phyloP scores from a whole-genome alignment of 495 filamentous ascomycete genomes.

The Aspergillus carlsbadensis region DNA sequence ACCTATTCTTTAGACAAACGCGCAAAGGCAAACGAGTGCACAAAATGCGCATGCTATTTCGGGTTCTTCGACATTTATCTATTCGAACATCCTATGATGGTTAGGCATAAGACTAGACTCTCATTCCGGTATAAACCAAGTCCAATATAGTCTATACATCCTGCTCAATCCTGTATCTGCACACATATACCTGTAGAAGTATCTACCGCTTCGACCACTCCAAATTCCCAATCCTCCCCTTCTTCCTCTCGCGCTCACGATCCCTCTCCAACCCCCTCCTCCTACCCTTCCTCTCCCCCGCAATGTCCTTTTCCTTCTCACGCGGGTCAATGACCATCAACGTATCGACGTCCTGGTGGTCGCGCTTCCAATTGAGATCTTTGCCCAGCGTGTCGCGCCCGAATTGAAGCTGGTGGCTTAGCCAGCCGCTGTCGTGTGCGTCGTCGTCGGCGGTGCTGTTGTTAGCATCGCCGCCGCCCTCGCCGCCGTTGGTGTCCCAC shows the following conservation, averaged over 20 bases:
- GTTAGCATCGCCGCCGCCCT: slow-evolving; percentile 19
- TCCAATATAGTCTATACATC: too few relatives aligned
- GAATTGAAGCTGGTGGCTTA: slow-evolving; percentile 75
- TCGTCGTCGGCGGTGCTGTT: slow-evolving; percentile 57
- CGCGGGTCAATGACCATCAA: slow-evolving; percentile 92
- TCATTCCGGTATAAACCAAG: too few relatives aligned
- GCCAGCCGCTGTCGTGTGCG: slow-evolving; percentile 59
- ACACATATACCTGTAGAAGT: too few relatives aligned
- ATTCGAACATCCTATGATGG: too few relatives aligned
- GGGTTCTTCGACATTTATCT: too few relatives aligned
- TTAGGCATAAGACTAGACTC: too few relatives aligned
- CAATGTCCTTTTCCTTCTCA: slow-evolving; percentile 74
- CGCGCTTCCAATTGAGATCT: slow-evolving; percentile 84
- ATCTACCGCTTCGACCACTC: slow-evolving; percentile 29
- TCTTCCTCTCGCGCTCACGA: slow-evolving; percentile 41
- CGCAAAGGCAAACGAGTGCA: too few relatives aligned
- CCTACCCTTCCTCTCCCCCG: slow-evolving; percentile 21
- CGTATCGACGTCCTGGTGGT: slow-evolving; percentile 83
- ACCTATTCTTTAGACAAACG: too few relatives aligned
- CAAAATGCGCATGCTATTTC: too few relatives aligned
- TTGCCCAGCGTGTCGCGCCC: slow-evolving; percentile 89
- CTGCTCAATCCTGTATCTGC: too few relatives aligned
- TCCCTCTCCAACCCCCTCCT: slow-evolving; percentile 34
- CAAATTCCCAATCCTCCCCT: slow-evolving; percentile 32
- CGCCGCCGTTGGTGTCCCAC: slow-evolving; percentile 53